Evolutionary conservation across 1,139 yeast genomes (phyloP), one percentile per base, ranked within the genome.

Genomic region (Kluyveromyces marxianus): DNA sequence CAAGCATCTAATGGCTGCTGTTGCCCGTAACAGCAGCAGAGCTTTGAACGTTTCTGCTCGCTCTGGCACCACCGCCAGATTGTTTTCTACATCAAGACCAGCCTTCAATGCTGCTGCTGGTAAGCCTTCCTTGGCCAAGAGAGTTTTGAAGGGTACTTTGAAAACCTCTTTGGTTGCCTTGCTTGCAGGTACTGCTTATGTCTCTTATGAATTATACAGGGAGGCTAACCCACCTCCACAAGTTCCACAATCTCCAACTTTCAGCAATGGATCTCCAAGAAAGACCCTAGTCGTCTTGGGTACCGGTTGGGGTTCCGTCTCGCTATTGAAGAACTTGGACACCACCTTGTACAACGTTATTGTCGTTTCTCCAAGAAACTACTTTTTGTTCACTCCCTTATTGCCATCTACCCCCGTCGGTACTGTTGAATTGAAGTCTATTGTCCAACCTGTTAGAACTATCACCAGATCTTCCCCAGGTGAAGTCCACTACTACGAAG

Each of bases 321-420:
- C 92, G 3, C 70, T 89, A 55, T 74, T 90, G 67, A 89, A 88
- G 71, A 79, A 83, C 64, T 74, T 90, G 66, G 96, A 90, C 66
- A 83, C 96, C 44, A 72, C 90, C 40, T 71, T 83, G 64, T 90
- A 89, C 70, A 87, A 90, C 64, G 96, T 90, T 46, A 81, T 87
- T 46, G 82, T 90, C 47, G 84, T 90, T 44, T 87, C 96, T 34
- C 97, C 97, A 51, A 80, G 97, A 71, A 89, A 89, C 75, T 89
- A 88, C 74, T 90, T 90, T 69, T 74, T 90, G 60, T 90, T 89
- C 75, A 89, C 97, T 41, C 97, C 97, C 7, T 73, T 90, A 65
- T 76, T 90, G 59, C 97, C 97, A 41, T 85, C 96, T 28, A 84
- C 90, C 55, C 95, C 97, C 44, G 89, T 96, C 41, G 97, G 97